phyloP scores from a whole-genome alignment of 352 stramenopile genomes.

The Globisporangium splendens region DNA sequence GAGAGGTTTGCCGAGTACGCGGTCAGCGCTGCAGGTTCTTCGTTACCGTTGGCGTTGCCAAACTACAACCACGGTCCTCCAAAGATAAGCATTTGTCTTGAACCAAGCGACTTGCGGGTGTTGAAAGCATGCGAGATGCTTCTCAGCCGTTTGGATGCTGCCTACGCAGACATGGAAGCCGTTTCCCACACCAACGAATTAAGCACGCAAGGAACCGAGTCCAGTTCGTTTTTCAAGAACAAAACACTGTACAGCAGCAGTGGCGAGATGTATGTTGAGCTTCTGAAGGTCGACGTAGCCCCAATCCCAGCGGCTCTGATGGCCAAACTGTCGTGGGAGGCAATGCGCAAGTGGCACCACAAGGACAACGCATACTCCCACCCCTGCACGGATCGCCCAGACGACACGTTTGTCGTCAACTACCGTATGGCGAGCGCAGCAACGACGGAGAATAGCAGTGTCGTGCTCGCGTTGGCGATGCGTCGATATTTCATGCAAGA shows the following conservation, averaged over 20 bases:
- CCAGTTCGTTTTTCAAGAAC: neutral
- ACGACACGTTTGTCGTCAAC: conserved; percentile 13
- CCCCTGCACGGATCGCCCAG: neutral
- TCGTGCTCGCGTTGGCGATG: conserved; percentile 25
- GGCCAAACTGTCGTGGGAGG: neutral
- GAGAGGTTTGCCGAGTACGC: neutral
- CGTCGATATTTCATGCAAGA: conserved; percentile 28
- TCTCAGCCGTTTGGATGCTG: neutral
- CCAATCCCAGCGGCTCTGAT: conserved; percentile 3
- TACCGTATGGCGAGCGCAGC: conserved; percentile 1
- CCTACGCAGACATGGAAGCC: conserved; percentile 4
- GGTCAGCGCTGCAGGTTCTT: neutral
- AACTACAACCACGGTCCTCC: conserved; percentile 4
- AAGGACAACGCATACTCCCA: conserved; percentile 10
- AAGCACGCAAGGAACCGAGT: neutral
- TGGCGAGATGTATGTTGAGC: conserved; percentile 3
- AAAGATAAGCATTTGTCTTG: conserved; percentile 1
- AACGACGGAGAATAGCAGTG: neutral
- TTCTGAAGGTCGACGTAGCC: conserved; percentile 1
- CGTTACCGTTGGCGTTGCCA: neutral
- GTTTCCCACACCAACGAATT: conserved; percentile 8
- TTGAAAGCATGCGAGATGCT: neutral
- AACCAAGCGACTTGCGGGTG: neutral
- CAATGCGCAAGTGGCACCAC: conserved; percentile 4
- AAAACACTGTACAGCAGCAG: neutral